These are phyloP conservation scores for Trametes polyzona DNA, from an alignment of 1,284 basidiomycete genomes.

Conservation along the genomic window DNA sequence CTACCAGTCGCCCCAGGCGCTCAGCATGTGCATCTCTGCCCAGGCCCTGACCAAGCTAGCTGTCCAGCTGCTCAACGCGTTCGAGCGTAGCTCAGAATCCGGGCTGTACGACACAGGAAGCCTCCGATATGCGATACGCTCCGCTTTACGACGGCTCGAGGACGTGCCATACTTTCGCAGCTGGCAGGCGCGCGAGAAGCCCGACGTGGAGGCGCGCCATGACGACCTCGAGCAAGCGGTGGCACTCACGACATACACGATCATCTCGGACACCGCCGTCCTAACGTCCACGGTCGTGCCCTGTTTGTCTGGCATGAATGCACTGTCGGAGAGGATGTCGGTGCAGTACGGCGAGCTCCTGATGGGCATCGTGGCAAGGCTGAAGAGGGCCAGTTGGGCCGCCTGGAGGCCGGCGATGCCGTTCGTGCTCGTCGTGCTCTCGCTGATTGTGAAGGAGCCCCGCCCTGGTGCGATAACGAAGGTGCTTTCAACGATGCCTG, in stretches of 20 bases:
- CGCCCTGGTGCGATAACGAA: slow-evolving; percentile 10
- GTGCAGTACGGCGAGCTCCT: slow-evolving; percentile 14
- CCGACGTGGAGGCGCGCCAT: slow-evolving; percentile 7
- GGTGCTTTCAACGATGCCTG: slow-evolving; percentile 12
- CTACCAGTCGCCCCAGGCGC: slow-evolving; percentile 35
- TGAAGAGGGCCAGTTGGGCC: slow-evolving; percentile 7
- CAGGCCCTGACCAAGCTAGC: neutral
- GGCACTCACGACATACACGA: slow-evolving; percentile 17
- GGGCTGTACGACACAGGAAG: neutral
- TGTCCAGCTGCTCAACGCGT: neutral
- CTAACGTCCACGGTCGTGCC: slow-evolving; percentile 17
- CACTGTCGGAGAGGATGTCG: slow-evolving; percentile 18
- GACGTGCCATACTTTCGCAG: slow-evolving; percentile 1
- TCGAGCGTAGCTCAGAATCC: slow-evolving; percentile 2
- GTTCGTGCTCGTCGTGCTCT: slow-evolving; percentile 16
- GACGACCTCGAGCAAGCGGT: slow-evolving; percentile 19
- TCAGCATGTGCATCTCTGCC: slow-evolving; percentile 15
- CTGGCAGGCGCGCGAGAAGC: slow-evolving; percentile 20
- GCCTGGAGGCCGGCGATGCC: slow-evolving; percentile 17
- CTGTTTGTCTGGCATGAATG: slow-evolving; percentile 17
- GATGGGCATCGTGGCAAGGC: slow-evolving; percentile 3
- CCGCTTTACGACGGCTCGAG: neutral
- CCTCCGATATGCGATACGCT: neutral
- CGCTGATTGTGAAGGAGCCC: slow-evolving; percentile 16
- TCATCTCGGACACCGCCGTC: slow-evolving; percentile 16